These are phyloP conservation scores for Whalleya microplaca DNA, from an alignment of 2,329 filamentous ascomycete genomes.

Conservation along the genomic window DNA sequence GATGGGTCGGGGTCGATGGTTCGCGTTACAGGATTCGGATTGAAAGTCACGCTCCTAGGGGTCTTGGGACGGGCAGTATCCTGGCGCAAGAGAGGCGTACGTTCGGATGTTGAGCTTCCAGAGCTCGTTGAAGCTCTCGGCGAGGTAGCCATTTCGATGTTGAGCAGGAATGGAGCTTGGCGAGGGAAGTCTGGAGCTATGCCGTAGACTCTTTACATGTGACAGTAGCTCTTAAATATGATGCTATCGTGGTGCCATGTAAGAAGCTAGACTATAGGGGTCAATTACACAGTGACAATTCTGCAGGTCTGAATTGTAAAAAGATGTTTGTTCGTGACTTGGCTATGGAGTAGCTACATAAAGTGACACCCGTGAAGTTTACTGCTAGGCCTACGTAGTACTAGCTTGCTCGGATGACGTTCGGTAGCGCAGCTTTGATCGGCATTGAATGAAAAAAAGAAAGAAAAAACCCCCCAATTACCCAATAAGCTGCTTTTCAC, in stretches of 20 bases:
- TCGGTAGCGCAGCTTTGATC: constrained; percentile 1
- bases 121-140: constrained; percentile 29
- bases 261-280: background rate
- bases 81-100: constrained; percentile 38
- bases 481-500: background rate
- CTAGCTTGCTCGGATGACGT: constrained; percentile 22
- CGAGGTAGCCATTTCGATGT: constrained; percentile 29
- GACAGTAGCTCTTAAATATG: constrained; percentile 4
- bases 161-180: background rate
- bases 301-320: background rate
- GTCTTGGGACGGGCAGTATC: constrained; percentile 46
- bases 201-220: background rate
- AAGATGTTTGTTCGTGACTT: background rate
- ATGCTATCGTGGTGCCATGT: constrained; percentile 25
- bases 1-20: constrained; percentile 58
- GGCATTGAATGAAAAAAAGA: too few relatives aligned
- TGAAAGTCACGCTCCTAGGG: constrained; percentile 75
- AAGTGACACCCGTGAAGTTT: background rate
- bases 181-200: constrained; percentile 5
- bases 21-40: constrained; percentile 67
- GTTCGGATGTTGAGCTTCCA: constrained; percentile 29
- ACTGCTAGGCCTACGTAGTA: background rate
- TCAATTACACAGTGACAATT: constrained; percentile 1
- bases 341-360: background rate
- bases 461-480: too few relatives aligned